phyloP scores from a whole-genome alignment of 208 protist species.

The Novymonas esmeraldas region DNA sequence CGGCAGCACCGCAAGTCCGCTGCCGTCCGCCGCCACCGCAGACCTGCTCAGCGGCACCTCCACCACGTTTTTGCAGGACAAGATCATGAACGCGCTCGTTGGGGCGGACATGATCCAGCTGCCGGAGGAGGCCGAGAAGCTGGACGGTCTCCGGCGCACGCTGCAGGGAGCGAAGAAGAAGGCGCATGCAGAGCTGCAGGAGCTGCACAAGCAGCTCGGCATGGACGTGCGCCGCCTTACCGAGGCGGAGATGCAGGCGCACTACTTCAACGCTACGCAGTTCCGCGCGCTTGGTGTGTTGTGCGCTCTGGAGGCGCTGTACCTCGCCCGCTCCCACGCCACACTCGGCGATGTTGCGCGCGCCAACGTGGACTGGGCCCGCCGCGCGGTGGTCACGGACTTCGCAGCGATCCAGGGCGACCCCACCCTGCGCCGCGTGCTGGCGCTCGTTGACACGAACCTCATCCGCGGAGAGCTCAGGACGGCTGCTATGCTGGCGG shows the following conservation, averaged over 20 bases:
- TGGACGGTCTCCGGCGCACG: conserved; percentile 75
- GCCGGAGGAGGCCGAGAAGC: conserved; percentile 72
- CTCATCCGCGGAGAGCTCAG: conserved; percentile 65
- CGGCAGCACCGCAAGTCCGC: conserved; percentile 23
- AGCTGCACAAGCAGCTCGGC: conserved; percentile 66
- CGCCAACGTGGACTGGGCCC: conserved; percentile 67
- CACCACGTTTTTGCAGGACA: conserved; percentile 74
- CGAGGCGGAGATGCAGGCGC: conserved; percentile 60
- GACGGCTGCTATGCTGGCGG: conserved; percentile 28
- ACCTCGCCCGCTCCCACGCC: conserved; percentile 74
- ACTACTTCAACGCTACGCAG: conserved; percentile 74
- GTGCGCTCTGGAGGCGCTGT: conserved; percentile 74
- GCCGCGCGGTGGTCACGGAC: conserved; percentile 55
- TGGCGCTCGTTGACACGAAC: conserved; percentile 73
- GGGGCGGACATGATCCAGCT: conserved; percentile 79
- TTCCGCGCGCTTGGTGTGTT: conserved; percentile 63
- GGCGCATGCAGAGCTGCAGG: conserved; percentile 70
- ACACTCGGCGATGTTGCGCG: conserved; percentile 72
- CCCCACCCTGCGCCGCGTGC: conserved; percentile 45
- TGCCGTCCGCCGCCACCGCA: conserved; percentile 67
- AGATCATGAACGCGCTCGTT: conserved; percentile 69
- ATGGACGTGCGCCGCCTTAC: conserved; percentile 71
- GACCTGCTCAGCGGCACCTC: conserved; percentile 75
- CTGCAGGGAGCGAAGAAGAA: conserved; percentile 88
- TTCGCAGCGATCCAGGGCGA: conserved; percentile 70